These are phyloP conservation scores for Parathielavia appendiculata DNA, from an alignment of 495 filamentous ascomycete species.

Conservation along the genomic window DNA sequence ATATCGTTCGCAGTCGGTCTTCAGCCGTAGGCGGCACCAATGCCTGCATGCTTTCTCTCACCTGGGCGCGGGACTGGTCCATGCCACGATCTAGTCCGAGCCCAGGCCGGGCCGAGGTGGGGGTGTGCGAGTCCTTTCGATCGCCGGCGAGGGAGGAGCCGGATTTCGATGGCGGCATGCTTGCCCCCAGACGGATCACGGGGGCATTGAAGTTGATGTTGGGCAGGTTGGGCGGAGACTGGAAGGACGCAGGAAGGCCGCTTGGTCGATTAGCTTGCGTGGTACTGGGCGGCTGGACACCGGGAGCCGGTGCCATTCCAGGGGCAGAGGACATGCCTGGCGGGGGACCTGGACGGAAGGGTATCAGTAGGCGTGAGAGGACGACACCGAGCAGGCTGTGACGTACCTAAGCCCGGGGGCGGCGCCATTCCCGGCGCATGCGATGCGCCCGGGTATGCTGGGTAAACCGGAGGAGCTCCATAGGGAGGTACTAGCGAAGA, in stretches of 20 bases:
- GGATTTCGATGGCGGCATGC: conserved; percentile 60
- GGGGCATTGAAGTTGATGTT: conserved; percentile 98
- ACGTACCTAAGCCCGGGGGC: conserved; percentile 83
- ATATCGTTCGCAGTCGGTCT: conserved; percentile 85
- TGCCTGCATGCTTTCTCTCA: conserved; percentile 70
- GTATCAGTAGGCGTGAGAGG: conserved; percentile 4
- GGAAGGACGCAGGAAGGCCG: conserved; percentile 77
- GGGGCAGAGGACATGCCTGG: conserved; percentile 75
- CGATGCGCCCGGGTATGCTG: conserved; percentile 60
- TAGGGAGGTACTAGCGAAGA: conserved; percentile 48
- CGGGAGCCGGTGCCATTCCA: conserved; percentile 71
- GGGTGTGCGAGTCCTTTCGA: conserved; percentile 35
- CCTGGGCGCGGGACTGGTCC: conserved; percentile 63
- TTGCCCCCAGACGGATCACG: conserved; percentile 83
- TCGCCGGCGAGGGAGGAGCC: conserved; percentile 46
- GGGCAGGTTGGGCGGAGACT: conserved; percentile 85
- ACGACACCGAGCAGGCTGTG: conserved; percentile 8
- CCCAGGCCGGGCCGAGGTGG: conserved; percentile 53
- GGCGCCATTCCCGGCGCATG: conserved; percentile 61
- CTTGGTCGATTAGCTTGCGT: conserved; percentile 68
- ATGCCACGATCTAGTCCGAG: conserved; percentile 59
- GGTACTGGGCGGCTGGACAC: conserved; percentile 67
- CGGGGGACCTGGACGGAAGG: conserved; percentile 47
- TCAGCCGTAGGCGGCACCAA: conserved; percentile 81
- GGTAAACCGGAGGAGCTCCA: conserved; percentile 68